phyloP scores from a whole-genome alignment of 768 basidiomycete genomes.

The Lactarius akahatsu region DNA sequence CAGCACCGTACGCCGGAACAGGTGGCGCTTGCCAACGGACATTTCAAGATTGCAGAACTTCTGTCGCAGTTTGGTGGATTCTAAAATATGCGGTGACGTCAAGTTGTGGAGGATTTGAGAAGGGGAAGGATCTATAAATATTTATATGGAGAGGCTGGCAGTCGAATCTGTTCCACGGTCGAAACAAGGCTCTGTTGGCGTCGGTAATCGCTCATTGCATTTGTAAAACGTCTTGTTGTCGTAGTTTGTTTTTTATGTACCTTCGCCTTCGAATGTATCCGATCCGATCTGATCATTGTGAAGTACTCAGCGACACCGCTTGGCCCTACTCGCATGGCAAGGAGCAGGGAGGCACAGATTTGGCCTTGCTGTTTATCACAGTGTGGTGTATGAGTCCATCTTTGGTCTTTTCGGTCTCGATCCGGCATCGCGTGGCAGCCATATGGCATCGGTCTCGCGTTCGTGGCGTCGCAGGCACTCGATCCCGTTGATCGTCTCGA shows the following conservation, averaged over 20 bases:
- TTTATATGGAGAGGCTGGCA: neutral
- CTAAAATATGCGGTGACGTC: neutral
- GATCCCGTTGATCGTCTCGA: too few relatives aligned
- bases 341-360: neutral
- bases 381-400: too few relatives aligned
- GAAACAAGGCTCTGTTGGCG: neutral
- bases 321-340: neutral
- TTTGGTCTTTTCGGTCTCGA: too few relatives aligned
- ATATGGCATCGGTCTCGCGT: too few relatives aligned
- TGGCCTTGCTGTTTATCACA: too few relatives aligned
- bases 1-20: neutral
- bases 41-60: neutral
- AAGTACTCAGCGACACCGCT: too few relatives aligned
- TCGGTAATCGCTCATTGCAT: too few relatives aligned
- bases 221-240: neutral
- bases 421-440: too few relatives aligned
- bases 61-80: neutral
- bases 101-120: neutral
- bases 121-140: neutral
- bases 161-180: neutral
- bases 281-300: neutral
- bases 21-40: neutral
- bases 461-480: too few relatives aligned
- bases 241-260: neutral
- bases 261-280: neutral